These are phyloP conservation scores for Naganishia kalamii DNA, from an alignment of 768 basidiomycete genomes.

Conservation along the genomic window DNA sequence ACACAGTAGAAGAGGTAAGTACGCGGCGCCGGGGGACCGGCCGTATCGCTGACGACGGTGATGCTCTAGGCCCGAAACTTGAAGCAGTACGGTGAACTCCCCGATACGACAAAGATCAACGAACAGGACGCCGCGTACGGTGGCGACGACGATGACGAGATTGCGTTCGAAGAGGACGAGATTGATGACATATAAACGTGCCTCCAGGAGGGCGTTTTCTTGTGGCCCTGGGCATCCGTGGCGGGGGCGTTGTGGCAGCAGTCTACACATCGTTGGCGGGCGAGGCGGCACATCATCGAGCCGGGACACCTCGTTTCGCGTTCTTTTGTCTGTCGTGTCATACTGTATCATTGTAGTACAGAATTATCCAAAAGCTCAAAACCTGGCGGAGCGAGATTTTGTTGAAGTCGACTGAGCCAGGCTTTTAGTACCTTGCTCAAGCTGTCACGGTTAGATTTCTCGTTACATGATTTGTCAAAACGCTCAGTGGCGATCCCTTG, in stretches of 20 bases:
- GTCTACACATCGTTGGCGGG: not conserved
- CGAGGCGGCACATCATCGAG: not conserved
- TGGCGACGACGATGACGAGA: slow-evolving; percentile 42
- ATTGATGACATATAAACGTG: slow-evolving; percentile 42
- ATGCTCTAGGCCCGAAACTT: slow-evolving; percentile 52
- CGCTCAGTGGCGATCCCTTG: no score
- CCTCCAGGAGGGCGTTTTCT: not conserved
- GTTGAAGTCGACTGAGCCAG: no score
- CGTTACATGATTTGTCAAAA: no score
- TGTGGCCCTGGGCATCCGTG: not conserved
- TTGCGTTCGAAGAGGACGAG: slow-evolving; percentile 47
- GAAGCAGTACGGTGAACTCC: slow-evolving; percentile 96
- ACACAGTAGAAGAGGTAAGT: slow-evolving; percentile 76
- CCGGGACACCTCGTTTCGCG: not conserved
- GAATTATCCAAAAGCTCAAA: not conserved
- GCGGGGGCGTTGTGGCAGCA: not conserved
- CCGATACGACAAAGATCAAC: slow-evolving; percentile 92
- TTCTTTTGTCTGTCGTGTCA: slow-evolving; percentile 9
- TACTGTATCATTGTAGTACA: slow-evolving; percentile 16
- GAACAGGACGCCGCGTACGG: slow-evolving; percentile 75
- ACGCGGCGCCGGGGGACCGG: not conserved
- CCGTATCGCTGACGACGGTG: not conserved
- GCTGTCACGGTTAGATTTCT: no score
- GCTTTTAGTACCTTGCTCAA: no score
- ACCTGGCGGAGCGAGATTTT: no score